Evolutionary conservation across 164 flowering plant species (phyloP).

Genomic region (Stephania cephalantha): DNA sequence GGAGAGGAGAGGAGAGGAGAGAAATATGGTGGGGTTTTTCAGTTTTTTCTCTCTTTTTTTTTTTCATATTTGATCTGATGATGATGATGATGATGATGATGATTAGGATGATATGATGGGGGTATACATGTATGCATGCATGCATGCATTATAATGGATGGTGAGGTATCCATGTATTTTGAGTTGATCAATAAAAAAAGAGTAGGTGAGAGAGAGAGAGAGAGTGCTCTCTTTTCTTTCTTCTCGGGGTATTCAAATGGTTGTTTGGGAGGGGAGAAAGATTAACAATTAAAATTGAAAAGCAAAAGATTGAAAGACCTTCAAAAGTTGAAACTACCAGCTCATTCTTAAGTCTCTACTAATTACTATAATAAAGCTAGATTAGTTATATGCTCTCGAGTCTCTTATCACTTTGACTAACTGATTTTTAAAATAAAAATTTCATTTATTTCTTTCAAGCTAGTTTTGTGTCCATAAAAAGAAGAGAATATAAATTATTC

Average conservation of each 20-base stretch:
- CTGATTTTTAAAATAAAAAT: too few relatives aligned
- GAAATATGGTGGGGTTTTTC: neutral
- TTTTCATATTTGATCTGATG: neutral
- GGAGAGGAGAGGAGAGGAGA: neutral
- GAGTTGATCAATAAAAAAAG: neutral
- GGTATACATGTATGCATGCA: too few relatives aligned
- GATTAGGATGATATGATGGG: neutral
- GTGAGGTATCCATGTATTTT: neutral
- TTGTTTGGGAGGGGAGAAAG: slow-evolving; percentile 28
- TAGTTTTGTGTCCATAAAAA: too few relatives aligned
- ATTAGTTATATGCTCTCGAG: too few relatives aligned
- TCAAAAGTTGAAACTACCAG: neutral
- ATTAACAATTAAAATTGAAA: slow-evolving; percentile 6
- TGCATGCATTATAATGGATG: too few relatives aligned
- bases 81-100: neutral
- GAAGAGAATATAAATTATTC: too few relatives aligned
- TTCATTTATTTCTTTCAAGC: too few relatives aligned
- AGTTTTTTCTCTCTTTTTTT: neutral
- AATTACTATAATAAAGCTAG: too few relatives aligned
- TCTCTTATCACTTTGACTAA: too few relatives aligned
- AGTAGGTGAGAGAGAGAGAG: neutral
- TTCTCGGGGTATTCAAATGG: slow-evolving; percentile 34
- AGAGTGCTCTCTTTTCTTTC: slow-evolving; percentile 7
- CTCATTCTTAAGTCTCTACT: neutral
- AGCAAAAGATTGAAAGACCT: neutral